Evolutionary conservation across 2,329 filamentous ascomycete genomes (phyloP), one percentile per base, ranked within the genome.

Genomic region (Boeremia lycopersici): DNA sequence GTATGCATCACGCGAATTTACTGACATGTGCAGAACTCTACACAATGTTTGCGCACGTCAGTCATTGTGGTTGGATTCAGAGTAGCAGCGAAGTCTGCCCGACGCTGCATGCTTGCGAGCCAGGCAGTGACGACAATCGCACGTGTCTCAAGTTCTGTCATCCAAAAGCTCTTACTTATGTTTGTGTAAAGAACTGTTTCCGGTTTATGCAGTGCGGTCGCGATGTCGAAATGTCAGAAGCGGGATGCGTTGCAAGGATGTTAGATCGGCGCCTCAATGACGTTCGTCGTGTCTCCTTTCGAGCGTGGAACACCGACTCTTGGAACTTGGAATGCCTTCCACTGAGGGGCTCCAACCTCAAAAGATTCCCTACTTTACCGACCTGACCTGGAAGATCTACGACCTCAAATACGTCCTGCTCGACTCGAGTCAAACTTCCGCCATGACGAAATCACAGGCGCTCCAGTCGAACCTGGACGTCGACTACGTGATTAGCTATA

Each of bases 401-500:
- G 47, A 50, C 47, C 45, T 65, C 15, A 61, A 62, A 55, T 65
- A 61, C 43, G 50, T 60, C 42, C 54, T 64, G 53, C 53, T 65
- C 38, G 56, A 59, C 51, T 48, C 50, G 47, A 57, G 59, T 53
- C 60, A 60, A 64, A 48, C 54, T 25, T 58, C 60, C 50, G 60
- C 56, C 57, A 75, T 75, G 72, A 67, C 69, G 35, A 76, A 77
- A 63, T 73, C 72, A 53, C 65, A 72, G 54, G 72, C 72, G 44
- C 65, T 73, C 55, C 70, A 79, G 60, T 79, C 79, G 45, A 88
- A 88, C 67, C 81, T 87, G 67, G 83, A 90, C 48, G 90, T 96
- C 56, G 93, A 97, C 79, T 97, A 91, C 81, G 91, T 96, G 53
- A 84, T 97, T 59, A 85, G 87, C 69, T 96, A 90, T 77, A 82